Conservation (phyloP, 805 yeast genomes). For the Saccharomycopsis guyanensis region DNA sequence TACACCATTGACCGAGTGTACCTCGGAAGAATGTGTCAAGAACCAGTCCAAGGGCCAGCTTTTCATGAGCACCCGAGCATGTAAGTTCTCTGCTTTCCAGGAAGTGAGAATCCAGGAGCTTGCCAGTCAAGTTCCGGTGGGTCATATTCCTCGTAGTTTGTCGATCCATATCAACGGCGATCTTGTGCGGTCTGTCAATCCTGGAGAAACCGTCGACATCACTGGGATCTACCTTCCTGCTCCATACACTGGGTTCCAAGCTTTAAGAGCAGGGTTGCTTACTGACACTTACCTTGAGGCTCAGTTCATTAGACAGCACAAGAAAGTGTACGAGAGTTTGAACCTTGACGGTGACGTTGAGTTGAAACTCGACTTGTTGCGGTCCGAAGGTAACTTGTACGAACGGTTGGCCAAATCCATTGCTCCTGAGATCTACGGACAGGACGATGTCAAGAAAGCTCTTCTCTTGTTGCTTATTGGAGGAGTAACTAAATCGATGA, state of each 20-base stretch:
- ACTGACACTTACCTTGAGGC: constrained; percentile 93
- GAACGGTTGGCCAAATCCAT: constrained; percentile 76
- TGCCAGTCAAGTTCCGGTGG: constrained; percentile 95
- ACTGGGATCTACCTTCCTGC: constrained; percentile 89
- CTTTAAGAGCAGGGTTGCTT: constrained; percentile 82
- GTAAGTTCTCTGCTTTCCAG: constrained; percentile 91
- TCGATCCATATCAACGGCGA: constrained; percentile 88
- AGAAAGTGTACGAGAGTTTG: constrained; percentile 69
- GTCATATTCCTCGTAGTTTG: constrained; percentile 89
- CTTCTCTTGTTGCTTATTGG: constrained; percentile 78
- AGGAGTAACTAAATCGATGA: constrained; percentile 90
- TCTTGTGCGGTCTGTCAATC: constrained; percentile 75
- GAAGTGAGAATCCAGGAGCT: constrained; percentile 92
- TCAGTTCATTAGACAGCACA: constrained; percentile 79
- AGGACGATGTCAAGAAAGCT: constrained; percentile 88
- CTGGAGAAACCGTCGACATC: constrained; percentile 93
- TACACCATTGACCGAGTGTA: constrained; percentile 83
- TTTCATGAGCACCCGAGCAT: constrained; percentile 89
- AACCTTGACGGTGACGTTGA: constrained; percentile 51
- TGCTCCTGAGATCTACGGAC: constrained; percentile 97
- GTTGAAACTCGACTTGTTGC: constrained; percentile 46
- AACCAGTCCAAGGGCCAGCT: constrained; percentile 84
- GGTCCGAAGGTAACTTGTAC: constrained; percentile 63
- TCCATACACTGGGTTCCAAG: constrained; percentile 94
- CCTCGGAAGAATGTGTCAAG: constrained; percentile 67